Percentiles rank a stretch among this genome's conserved stretches.
phyloP scores from a whole-genome alignment of 352 stramenopile genomes.

The Globisporangium emineosum region DNA sequence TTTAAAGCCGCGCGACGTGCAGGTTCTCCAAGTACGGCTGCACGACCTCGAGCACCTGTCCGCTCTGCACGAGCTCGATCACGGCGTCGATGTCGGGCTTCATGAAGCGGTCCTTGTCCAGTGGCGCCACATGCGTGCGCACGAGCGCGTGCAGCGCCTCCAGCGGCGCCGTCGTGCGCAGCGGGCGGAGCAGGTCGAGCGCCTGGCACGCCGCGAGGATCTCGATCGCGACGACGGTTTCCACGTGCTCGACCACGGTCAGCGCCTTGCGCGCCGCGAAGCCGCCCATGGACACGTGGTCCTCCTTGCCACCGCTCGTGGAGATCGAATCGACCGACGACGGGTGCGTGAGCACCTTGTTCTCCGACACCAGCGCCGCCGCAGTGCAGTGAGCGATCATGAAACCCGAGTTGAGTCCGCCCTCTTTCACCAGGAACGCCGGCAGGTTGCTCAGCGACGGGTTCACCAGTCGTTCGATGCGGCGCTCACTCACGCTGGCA shows the following conservation, averaged over 20 bases:
- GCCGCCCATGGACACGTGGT: slow-evolving; percentile 89
- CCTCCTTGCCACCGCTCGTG: slow-evolving; percentile 84
- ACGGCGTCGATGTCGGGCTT: slow-evolving; percentile 86
- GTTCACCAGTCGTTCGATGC: slow-evolving; percentile 88
- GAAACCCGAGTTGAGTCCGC: slow-evolving; percentile 87
- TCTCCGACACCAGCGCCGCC: slow-evolving; percentile 84
- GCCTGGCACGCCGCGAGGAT: slow-evolving; percentile 84
- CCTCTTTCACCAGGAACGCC: slow-evolving; percentile 83
- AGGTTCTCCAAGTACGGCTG: slow-evolving; percentile 55
- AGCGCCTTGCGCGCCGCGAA: slow-evolving; percentile 83
- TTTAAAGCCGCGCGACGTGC: slow-evolving; percentile 41
- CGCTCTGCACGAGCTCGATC: slow-evolving; percentile 71
- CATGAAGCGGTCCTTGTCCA: slow-evolving; percentile 87
- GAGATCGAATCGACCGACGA: slow-evolving; percentile 88
- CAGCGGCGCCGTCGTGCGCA: slow-evolving; percentile 78
- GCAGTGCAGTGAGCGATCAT: slow-evolving; percentile 91
- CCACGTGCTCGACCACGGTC: slow-evolving; percentile 83
- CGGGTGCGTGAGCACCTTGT: slow-evolving; percentile 88
- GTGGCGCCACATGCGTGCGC: slow-evolving; percentile 46
- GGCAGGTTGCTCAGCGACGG: slow-evolving; percentile 81
- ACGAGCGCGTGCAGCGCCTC: slow-evolving; percentile 81
- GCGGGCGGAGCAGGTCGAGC: slow-evolving; percentile 80
- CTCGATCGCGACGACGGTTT: slow-evolving; percentile 87
- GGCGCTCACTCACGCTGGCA: slow-evolving; percentile 79
- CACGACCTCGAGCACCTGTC: slow-evolving; percentile 56